These are phyloP conservation scores for Fusarium globosum DNA, from an alignment of 2,329 filamentous ascomycete species.

Conservation along the genomic window DNA sequence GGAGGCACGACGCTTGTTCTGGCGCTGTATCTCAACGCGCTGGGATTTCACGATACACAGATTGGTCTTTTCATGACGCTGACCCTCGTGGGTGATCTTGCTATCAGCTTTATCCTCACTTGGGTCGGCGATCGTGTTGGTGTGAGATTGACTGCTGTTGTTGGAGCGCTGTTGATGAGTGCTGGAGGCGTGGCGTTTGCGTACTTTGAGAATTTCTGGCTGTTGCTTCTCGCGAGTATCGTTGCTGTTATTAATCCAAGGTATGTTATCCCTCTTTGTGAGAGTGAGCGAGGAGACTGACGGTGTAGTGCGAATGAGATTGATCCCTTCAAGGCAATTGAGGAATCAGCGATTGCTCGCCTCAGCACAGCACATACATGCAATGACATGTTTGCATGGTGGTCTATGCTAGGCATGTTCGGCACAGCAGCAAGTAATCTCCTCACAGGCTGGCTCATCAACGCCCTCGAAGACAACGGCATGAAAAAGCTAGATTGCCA, in stretches of 20 bases:
- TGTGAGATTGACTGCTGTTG: constrained; percentile 17
- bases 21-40: constrained; percentile 35
- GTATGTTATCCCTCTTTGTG: not conserved
- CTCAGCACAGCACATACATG: constrained; percentile 35
- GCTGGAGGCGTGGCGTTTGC: constrained; percentile 31
- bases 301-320: constrained; percentile 36
- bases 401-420: constrained; percentile 42
- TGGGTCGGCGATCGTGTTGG: constrained; percentile 37
- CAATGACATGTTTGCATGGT: constrained; percentile 41
- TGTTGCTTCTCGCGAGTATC: constrained; percentile 31
- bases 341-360: constrained; percentile 37
- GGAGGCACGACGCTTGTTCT: constrained; percentile 38
- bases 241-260: constrained; percentile 37
- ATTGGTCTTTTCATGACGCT: constrained; percentile 40
- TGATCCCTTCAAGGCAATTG: constrained; percentile 41
- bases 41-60: constrained; percentile 33
- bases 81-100: constrained; percentile 38
- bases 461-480: constrained; percentile 20
- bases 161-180: constrained; percentile 35
- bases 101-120: constrained; percentile 39
- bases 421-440: constrained; percentile 39
- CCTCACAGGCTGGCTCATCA: constrained; percentile 32
- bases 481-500: constrained; percentile 18
- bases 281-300: not conserved
- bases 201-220: constrained; percentile 36